These are phyloP conservation scores for Plasmodium falciparum DNA, from an alignment of 169 alveolate genomes.

Conservation along the genomic window DNA sequence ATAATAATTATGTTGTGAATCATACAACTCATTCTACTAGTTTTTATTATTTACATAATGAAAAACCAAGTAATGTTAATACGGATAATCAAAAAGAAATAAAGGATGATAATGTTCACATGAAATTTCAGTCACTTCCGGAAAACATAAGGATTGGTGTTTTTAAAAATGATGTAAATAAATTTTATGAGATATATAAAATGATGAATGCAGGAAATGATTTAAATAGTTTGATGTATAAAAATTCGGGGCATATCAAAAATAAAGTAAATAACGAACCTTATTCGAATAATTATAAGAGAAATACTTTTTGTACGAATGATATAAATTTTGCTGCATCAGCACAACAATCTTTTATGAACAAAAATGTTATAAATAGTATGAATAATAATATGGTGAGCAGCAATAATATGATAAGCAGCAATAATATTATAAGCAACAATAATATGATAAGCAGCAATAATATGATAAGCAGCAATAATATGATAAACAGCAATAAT, in stretches of 20 bases:
- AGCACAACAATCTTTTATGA: neutral
- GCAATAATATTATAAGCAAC: neutral
- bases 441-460: neutral
- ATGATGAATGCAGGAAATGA: slow-evolving; percentile 4
- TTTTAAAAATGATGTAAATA: slow-evolving; percentile 10
- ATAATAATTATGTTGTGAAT: neutral
- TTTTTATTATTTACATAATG: too few species aligned
- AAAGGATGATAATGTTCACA: neutral
- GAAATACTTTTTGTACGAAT: slow-evolving; percentile 42
- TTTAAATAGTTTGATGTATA: neutral
- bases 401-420: neutral
- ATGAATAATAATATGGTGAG: neutral
- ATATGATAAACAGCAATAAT: neutral
- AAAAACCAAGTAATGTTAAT: too few species aligned
- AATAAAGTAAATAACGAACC: neutral
- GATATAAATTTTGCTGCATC: neutral
- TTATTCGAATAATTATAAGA: slow-evolving; percentile 18
- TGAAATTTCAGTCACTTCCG: neutral
- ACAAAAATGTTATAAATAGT: neutral
- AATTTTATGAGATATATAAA: slow-evolving; percentile 18
- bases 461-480: neutral
- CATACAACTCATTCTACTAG: neutral
- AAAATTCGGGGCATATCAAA: slow-evolving; percentile 8
- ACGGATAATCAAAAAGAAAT: neutral
- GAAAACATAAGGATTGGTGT: slow-evolving; percentile 7